phyloP scores from a whole-genome alignment of 352 stramenopile species.

The Phytophthora aleatoria region DNA sequence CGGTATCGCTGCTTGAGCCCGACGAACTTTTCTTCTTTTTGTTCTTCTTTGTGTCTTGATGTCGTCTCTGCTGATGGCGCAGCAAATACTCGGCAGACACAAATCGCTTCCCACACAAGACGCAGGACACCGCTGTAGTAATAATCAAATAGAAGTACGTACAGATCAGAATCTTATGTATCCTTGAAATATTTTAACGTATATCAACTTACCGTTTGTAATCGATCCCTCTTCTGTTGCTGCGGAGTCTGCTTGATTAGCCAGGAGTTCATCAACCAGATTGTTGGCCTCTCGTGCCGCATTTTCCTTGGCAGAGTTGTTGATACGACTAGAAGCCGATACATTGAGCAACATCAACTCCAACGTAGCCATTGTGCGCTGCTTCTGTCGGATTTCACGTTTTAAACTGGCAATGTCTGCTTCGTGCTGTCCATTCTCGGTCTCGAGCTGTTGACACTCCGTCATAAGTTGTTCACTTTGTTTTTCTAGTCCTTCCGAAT shows the following conservation, averaged over 20 bases:
- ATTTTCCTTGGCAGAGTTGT: conserved; percentile 45
- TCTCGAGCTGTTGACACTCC: conserved; percentile 67
- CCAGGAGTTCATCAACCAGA: conserved; percentile 44
- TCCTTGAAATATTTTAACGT: neutral
- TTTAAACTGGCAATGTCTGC: conserved; percentile 67
- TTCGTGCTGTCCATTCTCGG: conserved; percentile 66
- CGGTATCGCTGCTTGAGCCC: conserved; percentile 21
- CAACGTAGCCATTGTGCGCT: conserved; percentile 81
- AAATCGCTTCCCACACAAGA: conserved; percentile 81
- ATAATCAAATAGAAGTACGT: neutral
- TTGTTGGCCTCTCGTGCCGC: conserved; percentile 34
- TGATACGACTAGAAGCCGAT: conserved; percentile 35
- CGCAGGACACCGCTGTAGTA: conserved; percentile 48
- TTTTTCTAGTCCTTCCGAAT: conserved; percentile 66
- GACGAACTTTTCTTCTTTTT: conserved; percentile 28
- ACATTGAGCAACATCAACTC: conserved; percentile 81
- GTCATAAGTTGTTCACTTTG: conserved; percentile 67
- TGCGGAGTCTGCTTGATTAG: conserved; percentile 1
- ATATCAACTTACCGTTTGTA: conserved; percentile 29
- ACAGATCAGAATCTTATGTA: neutral
- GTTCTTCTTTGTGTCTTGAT: conserved; percentile 40
- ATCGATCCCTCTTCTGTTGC: conserved; percentile 33
- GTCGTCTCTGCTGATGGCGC: conserved; percentile 69
- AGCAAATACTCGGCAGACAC: conserved; percentile 75
- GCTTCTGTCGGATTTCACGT: conserved; percentile 80